A percentile compares a stretch with the other conserved stretches of the same genome.
These are phyloP conservation scores for Penicillium polonicum DNA, from an alignment of 2,329 filamentous ascomycete genomes.

Conservation along the genomic window DNA sequence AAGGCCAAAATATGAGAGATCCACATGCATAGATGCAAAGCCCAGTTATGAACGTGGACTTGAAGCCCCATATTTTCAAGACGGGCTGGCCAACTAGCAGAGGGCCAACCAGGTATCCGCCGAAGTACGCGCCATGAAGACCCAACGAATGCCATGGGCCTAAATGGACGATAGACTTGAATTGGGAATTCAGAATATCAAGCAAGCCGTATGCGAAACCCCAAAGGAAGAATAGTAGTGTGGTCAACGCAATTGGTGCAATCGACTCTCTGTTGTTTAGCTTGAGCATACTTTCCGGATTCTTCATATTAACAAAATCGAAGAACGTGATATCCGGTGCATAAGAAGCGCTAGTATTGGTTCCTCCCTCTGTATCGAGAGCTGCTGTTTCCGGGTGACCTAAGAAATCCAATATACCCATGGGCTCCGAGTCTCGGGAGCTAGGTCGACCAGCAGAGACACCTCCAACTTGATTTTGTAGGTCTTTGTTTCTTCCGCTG, in stretches of 20 bases:
- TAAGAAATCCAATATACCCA: slow-evolving; percentile 54
- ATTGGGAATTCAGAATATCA: slow-evolving; percentile 71
- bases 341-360: slow-evolving; percentile 36
- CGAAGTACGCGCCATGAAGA: slow-evolving; percentile 61
- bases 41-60: slow-evolving; percentile 60
- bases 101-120: slow-evolving; percentile 58
- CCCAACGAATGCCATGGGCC: slow-evolving; percentile 42
- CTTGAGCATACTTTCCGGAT: slow-evolving; percentile 58
- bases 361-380: slow-evolving; percentile 38
- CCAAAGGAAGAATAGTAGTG: slow-evolving; percentile 83
- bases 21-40: slow-evolving; percentile 63
- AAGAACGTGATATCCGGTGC: slow-evolving; percentile 53
- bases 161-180: slow-evolving; percentile 51
- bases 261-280: slow-evolving; percentile 58
- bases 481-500: slow-evolving; percentile 19
- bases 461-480: slow-evolving; percentile 19
- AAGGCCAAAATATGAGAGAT: slow-evolving; percentile 63
- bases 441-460: slow-evolving; percentile 1
- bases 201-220: slow-evolving; percentile 86
- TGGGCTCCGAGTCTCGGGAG: slow-evolving; percentile 11
- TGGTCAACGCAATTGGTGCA: slow-evolving; percentile 63
- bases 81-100: slow-evolving; percentile 55
- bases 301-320: slow-evolving; percentile 61
- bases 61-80: slow-evolving; percentile 61
- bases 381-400: slow-evolving; percentile 47